Evolutionary conservation across 768 basidiomycete genomes (phyloP), one percentile per base, ranked within the genome.

Genomic region (Leccinum fibrillosum): DNA sequence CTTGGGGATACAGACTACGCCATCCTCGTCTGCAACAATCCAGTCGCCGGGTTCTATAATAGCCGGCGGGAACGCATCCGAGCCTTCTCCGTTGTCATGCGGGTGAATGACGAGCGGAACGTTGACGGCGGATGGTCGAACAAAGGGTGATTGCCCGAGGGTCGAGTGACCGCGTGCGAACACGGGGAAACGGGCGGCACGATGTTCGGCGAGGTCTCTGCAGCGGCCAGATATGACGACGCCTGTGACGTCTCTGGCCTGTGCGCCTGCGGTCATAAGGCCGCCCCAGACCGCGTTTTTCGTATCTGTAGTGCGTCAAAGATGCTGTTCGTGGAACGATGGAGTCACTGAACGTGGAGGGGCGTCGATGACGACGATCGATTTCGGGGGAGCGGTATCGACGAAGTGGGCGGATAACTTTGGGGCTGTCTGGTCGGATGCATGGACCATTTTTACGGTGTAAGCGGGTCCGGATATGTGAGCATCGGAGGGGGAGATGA

Each of bases 271-370:
- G 11, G 91, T 86, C 92, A 94, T 92, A 51, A 92, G 83, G 19
- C 94, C 93, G 23, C 94, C 93, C 94, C 94, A 96, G 6, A 93
- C 90, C 4, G 92, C 92, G 64, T 86, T 89, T 72, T 88, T 88
- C 26, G 79, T 76, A 55, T 85, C 90, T 88, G 69, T 49, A 23
- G 19, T 11, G 42, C n/a, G 39, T 30, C 15, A 0, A 8, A 44
- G 19, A 44, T 2, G 17, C 1, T 4, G 32, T 34, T 34, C 32
- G 1, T n/a, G n/a, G 42, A 44, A 25, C 48, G 42, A 56, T 39
- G 53, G 47, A 47, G 52, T 11, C 30, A 72, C 71, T 74, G 66
- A 67, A 94, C 93, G 76, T 61, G 80, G 76, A 45, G 93, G 94
- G 11, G 83, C 84, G 60, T 85, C 81, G 62, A 97, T 84, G 56